A percentile compares a stretch with the other conserved stretches of the same genome.
phyloP scores from a whole-genome alignment of 331 rosid species.

The Acacia pycnantha region DNA sequence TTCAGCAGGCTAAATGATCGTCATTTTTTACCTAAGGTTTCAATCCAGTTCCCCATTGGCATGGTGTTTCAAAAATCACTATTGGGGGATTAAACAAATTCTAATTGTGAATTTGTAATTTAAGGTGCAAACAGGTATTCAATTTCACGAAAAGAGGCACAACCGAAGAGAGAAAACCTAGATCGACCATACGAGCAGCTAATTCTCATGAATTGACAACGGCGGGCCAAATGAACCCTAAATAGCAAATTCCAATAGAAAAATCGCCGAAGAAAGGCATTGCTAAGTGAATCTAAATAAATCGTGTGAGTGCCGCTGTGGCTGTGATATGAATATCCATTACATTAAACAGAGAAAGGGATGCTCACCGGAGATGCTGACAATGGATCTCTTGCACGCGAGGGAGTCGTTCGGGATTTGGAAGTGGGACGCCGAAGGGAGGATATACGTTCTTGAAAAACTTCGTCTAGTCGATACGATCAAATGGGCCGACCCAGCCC shows the following conservation, averaged over 20 bases:
- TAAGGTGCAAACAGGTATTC: not conserved
- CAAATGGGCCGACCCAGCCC: conserved; percentile 2
- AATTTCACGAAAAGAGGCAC: not conserved
- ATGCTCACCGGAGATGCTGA: conserved; percentile 20
- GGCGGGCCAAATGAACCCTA: not conserved
- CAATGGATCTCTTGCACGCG: conserved; percentile 18
- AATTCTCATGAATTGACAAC: not conserved
- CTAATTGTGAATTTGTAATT: not conserved
- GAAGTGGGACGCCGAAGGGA: not conserved
- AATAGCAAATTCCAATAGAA: not conserved
- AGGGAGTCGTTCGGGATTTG: not conserved
- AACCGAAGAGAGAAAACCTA: not conserved
- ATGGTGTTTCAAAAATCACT: no score
- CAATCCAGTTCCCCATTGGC: not conserved
- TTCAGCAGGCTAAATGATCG: not conserved
- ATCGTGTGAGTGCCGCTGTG: not conserved
- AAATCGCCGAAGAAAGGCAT: not conserved
- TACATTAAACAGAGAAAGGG: not conserved
- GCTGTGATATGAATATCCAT: not conserved
- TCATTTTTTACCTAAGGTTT: not conserved
- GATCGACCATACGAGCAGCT: not conserved
- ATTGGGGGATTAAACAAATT: not conserved
- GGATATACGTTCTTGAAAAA: not conserved
- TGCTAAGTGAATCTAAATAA: not conserved
- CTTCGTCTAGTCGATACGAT: not conserved